phyloP scores from a whole-genome alignment of 768 basidiomycete genomes.

The Rhodosporidiobolus odoratus region DNA sequence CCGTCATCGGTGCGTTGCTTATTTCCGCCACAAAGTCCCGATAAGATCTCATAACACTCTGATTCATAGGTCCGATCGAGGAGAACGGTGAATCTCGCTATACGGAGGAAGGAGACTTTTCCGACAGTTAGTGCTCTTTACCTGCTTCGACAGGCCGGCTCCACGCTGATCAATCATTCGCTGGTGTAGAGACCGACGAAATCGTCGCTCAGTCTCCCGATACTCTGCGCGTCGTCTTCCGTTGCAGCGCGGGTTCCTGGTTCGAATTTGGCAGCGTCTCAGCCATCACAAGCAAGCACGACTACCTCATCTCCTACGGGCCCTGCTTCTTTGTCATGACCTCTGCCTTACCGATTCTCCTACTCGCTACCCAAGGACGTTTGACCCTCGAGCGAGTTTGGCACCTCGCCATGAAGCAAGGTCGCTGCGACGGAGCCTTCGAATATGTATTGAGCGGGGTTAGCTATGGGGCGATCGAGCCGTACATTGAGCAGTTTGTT shows the following conservation, averaged over 20 bases:
- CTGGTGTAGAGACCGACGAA: not conserved
- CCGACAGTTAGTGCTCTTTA: not conserved
- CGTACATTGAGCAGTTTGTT: not conserved
- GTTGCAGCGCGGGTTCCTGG: not conserved
- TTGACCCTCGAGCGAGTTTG: conserved; percentile 1
- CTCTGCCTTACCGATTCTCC: conserved; percentile 4
- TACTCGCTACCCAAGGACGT: not conserved
- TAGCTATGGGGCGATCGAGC: not conserved
- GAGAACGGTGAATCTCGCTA: not conserved
- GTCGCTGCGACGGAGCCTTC: not conserved
- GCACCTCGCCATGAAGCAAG: not conserved
- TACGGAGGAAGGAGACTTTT: not conserved
- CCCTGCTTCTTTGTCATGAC: not conserved
- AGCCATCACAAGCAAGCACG: not conserved
- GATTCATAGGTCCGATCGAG: not conserved
- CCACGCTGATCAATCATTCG: not conserved
- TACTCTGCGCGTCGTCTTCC: not conserved
- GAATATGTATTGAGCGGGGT: not conserved
- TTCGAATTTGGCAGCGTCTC: conserved; percentile 18
- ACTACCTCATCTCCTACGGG: conserved; percentile 12
- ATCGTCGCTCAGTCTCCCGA: not conserved
- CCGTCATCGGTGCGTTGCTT: not conserved
- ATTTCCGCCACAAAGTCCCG: not conserved
- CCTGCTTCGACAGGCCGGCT: not conserved
- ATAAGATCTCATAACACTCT: not conserved